Conservation (phyloP, 768 basidiomycete species). For the Boletus sensibilis region DNA sequence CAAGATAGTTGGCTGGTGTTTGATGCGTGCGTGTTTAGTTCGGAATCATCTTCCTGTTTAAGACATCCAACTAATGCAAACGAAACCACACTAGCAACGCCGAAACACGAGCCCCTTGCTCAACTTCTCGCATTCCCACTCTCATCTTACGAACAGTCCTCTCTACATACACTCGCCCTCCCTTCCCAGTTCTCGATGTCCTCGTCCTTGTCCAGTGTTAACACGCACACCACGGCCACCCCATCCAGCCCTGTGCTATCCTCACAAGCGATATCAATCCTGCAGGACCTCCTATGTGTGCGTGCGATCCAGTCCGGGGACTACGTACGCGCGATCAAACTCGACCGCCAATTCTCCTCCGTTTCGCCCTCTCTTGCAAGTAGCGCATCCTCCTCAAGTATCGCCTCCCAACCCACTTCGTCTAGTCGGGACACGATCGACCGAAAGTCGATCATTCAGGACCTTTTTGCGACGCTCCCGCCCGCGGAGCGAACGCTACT, state of each 20-base stretch:
- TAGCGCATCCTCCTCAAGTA: slow-evolving; percentile 7
- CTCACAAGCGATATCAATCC: slow-evolving; percentile 47
- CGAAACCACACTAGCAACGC: slow-evolving; percentile 45
- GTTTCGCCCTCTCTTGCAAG: slow-evolving; percentile 33
- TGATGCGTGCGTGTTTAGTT: slow-evolving; percentile 55
- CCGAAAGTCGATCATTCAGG: slow-evolving; percentile 69
- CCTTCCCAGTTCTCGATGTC: slow-evolving; percentile 43
- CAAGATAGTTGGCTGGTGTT: slow-evolving; percentile 65
- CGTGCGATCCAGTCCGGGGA: slow-evolving; percentile 73
- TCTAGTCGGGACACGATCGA: slow-evolving; percentile 34
- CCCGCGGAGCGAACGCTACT: slow-evolving; percentile 60
- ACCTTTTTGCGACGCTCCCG: slow-evolving; percentile 64
- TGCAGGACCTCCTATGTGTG: slow-evolving; percentile 79
- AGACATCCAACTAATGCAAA: neutral
- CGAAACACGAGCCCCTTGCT: slow-evolving; percentile 54
- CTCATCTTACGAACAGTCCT: slow-evolving; percentile 58
- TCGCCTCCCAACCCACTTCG: slow-evolving; percentile 27
- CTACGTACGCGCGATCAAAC: slow-evolving; percentile 69
- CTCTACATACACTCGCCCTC: slow-evolving; percentile 57
- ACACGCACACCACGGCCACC: neutral
- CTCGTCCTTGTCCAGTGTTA: slow-evolving; percentile 16
- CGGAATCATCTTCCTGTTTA: neutral
- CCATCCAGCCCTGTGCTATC: slow-evolving; percentile 33
- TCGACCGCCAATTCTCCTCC: slow-evolving; percentile 62
- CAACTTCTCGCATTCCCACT: slow-evolving; percentile 67